phyloP scores from a whole-genome alignment of 2,329 filamentous ascomycete species.

The Phyllosticta capitalensis region DNA sequence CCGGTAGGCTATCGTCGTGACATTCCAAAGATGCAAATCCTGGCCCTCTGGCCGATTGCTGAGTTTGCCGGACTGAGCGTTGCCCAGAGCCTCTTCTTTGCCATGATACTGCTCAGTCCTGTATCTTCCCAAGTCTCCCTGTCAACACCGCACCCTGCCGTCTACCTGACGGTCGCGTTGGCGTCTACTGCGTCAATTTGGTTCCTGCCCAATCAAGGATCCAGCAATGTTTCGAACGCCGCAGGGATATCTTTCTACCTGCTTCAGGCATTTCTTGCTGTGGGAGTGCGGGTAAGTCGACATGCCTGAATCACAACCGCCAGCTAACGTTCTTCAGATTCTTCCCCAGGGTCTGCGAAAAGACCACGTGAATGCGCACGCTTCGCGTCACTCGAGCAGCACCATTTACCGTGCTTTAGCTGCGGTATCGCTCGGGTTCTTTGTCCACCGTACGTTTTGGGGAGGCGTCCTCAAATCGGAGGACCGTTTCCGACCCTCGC shows the following conservation, averaged over 20 bases:
- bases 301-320: not conserved
- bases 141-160: slow-evolving; percentile 22
- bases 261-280: slow-evolving; percentile 26
- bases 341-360: slow-evolving; percentile 43
- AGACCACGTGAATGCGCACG: slow-evolving; percentile 31
- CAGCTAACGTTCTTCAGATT: slow-evolving; percentile 16
- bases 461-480: slow-evolving; percentile 42
- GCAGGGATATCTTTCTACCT: slow-evolving; percentile 16
- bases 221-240: slow-evolving; percentile 15
- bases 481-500: slow-evolving; percentile 30
- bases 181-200: slow-evolving; percentile 36
- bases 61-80: slow-evolving; percentile 52
- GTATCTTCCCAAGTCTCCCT: slow-evolving; percentile 32
- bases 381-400: slow-evolving; percentile 33
- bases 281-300: slow-evolving; percentile 22
- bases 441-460: slow-evolving; percentile 21
- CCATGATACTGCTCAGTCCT: slow-evolving; percentile 49
- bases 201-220: slow-evolving; percentile 23
- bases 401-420: slow-evolving; percentile 14
- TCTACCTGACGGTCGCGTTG: slow-evolving; percentile 35
- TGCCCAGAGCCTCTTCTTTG: slow-evolving; percentile 54
- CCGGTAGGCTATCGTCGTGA: slow-evolving; percentile 41
- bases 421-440: slow-evolving; percentile 26
- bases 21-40: slow-evolving; percentile 39
- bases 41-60: slow-evolving; percentile 49